phyloP scores from a whole-genome alignment of 2,329 filamentous ascomycete genomes.

The Magnaporthiopsis rhizophila region DNA sequence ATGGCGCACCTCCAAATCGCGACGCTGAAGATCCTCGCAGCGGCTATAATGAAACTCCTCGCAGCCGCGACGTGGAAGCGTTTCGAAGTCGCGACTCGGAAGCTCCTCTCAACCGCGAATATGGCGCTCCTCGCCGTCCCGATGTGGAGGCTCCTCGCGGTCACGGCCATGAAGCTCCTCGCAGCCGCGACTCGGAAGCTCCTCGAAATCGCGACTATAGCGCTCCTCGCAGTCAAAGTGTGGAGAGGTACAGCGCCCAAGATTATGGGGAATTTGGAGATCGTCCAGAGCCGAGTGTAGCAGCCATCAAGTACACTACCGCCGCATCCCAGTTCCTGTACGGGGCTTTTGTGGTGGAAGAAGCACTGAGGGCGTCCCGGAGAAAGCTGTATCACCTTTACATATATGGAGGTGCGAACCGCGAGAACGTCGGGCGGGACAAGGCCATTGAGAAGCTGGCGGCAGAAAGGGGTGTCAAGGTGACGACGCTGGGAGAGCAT shows the following conservation, averaged over 20 bases:
- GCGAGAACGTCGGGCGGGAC: conserved; percentile 40
- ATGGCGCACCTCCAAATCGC: no score
- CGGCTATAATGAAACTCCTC: no score
- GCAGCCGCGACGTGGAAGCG: no score
- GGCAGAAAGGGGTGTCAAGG: conserved; percentile 37
- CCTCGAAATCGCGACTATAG: no score
- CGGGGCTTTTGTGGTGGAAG: conserved; percentile 70
- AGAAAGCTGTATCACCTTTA: conserved; percentile 82
- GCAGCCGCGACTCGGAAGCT: no score
- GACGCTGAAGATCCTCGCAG: no score
- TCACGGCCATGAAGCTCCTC: no score
- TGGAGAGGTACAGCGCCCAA: not conserved
- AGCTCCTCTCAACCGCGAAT: not conserved
- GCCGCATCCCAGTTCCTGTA: conserved; percentile 90
- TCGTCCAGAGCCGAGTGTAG: not conserved
- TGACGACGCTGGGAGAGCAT: conserved; percentile 50
- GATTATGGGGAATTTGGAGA: not conserved
- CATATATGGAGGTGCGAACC: conserved; percentile 54
- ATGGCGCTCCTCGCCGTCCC: no score
- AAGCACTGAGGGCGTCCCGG: conserved; percentile 58
- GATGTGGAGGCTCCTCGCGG: no score
- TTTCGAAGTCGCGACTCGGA: no score
- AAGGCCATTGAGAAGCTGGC: conserved; percentile 38
- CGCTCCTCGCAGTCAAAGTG: not conserved
- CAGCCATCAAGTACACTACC: conserved; percentile 54